Percentiles rank a stretch among this genome's conserved stretches.
Conservation (phyloP, 2,329 filamentous ascomycete genomes). For the Phaeosphaeria sp. region DNA sequence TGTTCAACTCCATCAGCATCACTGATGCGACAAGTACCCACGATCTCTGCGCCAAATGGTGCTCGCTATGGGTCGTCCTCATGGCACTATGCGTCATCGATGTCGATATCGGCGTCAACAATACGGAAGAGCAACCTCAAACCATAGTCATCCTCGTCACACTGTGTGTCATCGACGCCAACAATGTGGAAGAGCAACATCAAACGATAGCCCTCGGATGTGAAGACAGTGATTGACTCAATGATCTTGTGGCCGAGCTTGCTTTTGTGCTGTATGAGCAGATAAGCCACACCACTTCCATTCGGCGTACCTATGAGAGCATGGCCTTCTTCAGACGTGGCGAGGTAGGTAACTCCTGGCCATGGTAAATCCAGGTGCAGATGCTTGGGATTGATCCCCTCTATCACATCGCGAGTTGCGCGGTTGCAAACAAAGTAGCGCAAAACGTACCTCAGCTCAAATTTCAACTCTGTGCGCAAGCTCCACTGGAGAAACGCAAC, state of each 20-base stretch:
- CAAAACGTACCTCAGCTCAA: conserved; percentile 3
- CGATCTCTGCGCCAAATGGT: no score
- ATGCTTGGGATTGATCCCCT: neutral
- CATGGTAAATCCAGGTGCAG: neutral
- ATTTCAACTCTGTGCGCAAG: neutral
- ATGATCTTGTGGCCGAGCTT: conserved; percentile 11
- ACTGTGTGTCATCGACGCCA: neutral
- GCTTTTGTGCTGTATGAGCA: conserved; percentile 11
- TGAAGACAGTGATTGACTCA: conserved; percentile 1
- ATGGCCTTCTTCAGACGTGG: neutral
- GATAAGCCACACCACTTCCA: conserved; percentile 13
- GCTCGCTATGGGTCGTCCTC: no score
- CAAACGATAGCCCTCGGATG: neutral
- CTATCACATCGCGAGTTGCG: neutral
- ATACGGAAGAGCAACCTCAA: no score
- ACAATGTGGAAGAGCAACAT: neutral
- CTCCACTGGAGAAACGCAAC: conserved; percentile 12
- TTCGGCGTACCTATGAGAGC: conserved; percentile 14
- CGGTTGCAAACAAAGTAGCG: neutral
- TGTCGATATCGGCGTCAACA: no score
- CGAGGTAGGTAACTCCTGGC: neutral
- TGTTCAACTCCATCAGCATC: no score
- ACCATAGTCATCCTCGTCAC: no score
- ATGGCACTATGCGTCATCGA: no score
- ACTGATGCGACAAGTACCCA: no score